A percentile compares a stretch with the other conserved stretches of the same genome.
Conservation (phyloP, 306 rosid species). For the Oxytropis ochrocephala region DNA sequence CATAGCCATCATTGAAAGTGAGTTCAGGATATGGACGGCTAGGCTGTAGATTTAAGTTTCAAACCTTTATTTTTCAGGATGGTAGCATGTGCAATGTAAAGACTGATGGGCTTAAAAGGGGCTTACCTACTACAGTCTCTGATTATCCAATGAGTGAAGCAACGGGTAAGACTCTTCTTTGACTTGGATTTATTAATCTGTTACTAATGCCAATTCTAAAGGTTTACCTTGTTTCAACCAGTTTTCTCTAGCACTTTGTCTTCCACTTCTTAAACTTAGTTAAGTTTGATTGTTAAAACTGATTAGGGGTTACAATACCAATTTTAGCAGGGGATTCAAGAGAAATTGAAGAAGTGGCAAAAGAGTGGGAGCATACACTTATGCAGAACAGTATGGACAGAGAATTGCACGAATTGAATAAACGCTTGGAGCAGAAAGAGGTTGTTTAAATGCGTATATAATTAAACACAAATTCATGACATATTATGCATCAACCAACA, state of each 20-base stretch:
- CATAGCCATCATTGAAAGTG: not conserved
- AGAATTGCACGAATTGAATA: slow-evolving; percentile 82
- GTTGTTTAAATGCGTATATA: slow-evolving; percentile 23
- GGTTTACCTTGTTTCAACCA: not conserved
- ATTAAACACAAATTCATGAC: slow-evolving; percentile 1
- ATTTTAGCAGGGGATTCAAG: slow-evolving; percentile 60
- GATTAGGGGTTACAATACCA: slow-evolving; percentile 11
- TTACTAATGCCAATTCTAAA: not conserved
- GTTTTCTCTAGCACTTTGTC: not conserved
- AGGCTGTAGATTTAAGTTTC: slow-evolving; percentile 9
- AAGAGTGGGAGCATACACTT: slow-evolving; percentile 96
- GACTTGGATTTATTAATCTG: slow-evolving; percentile 11
- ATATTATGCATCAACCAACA: not conserved
- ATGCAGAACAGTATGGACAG: slow-evolving; percentile 86
- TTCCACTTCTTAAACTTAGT: not conserved
- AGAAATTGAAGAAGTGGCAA: slow-evolving; percentile 87
- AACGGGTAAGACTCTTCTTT: slow-evolving; percentile 47
- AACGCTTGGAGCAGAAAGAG: slow-evolving; percentile 93
- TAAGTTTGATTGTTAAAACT: slow-evolving; percentile 19
- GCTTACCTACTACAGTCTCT: slow-evolving; percentile 56
- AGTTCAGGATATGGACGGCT: slow-evolving; percentile 1
- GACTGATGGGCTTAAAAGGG: slow-evolving; percentile 79
- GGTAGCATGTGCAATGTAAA: slow-evolving; percentile 46
- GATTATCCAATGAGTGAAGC: slow-evolving; percentile 78
- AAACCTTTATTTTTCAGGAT: slow-evolving; percentile 54